phyloP scores from a whole-genome alignment of 805 yeast species.

The Wickerhamiella brachini region DNA sequence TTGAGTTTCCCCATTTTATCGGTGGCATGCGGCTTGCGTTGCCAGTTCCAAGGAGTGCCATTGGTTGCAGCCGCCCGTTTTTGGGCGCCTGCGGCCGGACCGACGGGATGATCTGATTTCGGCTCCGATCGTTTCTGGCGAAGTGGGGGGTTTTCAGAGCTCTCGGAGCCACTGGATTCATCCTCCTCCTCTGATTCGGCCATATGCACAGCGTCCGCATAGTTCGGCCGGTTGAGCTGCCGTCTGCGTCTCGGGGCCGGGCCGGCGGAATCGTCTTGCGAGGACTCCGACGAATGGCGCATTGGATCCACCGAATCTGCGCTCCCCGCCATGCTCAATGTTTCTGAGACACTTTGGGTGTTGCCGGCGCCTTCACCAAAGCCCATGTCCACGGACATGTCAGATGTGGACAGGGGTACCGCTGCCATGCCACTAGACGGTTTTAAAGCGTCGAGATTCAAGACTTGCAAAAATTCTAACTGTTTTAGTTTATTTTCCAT shows the following conservation, averaged over 20 bases:
- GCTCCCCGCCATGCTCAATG: neutral
- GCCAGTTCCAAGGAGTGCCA: slow-evolving; percentile 20
- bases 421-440: too few relatives aligned
- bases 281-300: neutral
- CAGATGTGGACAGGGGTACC: neutral
- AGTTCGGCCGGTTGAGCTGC: neutral
- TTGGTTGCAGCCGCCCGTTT: neutral
- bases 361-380: neutral
- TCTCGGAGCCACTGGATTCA: neutral
- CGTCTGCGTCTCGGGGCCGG: neutral
- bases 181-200: neutral
- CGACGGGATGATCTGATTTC: too few relatives aligned
- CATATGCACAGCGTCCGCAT: neutral
- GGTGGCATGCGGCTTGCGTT: slow-evolving; percentile 17
- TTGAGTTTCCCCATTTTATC: slow-evolving; percentile 20
- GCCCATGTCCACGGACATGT: neutral
- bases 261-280: neutral
- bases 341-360: neutral
- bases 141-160: neutral
- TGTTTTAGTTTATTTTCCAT: too few relatives aligned
- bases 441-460: too few relatives aligned
- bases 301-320: neutral
- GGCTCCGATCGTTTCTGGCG: neutral
- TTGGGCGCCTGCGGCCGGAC: neutral
- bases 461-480: too few relatives aligned